Base-by-base conservation (phyloP, 257 asterid species). In the Solanum bulbocastanum region DNA sequence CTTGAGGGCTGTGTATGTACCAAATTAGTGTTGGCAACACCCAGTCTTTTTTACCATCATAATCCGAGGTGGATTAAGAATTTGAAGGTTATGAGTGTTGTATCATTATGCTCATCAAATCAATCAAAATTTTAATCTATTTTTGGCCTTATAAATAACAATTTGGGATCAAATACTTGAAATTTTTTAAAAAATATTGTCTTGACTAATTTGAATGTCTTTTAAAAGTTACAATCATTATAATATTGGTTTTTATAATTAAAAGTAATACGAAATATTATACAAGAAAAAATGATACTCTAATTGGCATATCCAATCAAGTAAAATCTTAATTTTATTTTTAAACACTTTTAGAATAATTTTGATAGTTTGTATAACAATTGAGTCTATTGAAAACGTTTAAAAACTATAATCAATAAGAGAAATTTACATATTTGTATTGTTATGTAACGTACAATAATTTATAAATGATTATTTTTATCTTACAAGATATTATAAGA, bases 31-130 rank as follows among this genome's bases (percentile, higher is more conserved):
- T 36, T 36, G 20, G 20, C 11, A 3, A 5, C 8, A 62, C n/a
- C 20, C 11, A 22, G 20, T 22, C 3, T 2, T 22, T 36, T 22
- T 74, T 15, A 23, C 0, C 13, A 22, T 36, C 32, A 36, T 5
- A 74, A 3, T 0, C 2, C 0, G 11, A 56, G 0, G 5, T 56
- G 11, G 0, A 56, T 56, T 20, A 0, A 1, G n/a, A 2, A 56
- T 56, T 56, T 20, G 11, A 20, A 56, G 5, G 5, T 56, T 1
- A 56, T 1, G 5, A 56, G 11, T 56, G 4, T 2, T 4, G 7
- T 18, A 56, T 18, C 4, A 52, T 52, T 52, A 56, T 18, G 10
- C 1, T 56, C 65, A 56, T 2, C n/a, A 56, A 56, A 56, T 6
- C n/a, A 1, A 56, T 56, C 65, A 56, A 56, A 18, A 2, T 2